Conservation (phyloP, 176 grass and related monocot species). For the Hordeum vulgare region DNA sequence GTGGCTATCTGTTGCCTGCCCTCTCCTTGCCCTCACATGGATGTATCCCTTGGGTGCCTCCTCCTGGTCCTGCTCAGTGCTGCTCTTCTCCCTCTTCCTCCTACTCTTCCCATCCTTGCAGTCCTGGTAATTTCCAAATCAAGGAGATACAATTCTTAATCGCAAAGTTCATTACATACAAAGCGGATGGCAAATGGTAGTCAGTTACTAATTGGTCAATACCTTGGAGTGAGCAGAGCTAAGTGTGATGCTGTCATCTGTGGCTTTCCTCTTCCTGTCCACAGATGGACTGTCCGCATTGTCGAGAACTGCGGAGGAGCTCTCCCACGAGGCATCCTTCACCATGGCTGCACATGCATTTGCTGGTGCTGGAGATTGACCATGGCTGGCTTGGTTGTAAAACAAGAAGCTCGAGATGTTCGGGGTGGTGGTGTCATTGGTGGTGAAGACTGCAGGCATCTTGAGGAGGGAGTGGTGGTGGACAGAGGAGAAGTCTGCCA, state of each 20-base stretch:
- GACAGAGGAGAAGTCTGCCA: constrained; percentile 43
- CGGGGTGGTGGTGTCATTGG: not conserved
- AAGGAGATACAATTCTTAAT: not conserved
- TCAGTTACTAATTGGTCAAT: not conserved
- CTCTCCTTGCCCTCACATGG: constrained; percentile 96
- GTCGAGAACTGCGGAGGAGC: constrained; percentile 45
- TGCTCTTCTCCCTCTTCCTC: constrained; percentile 57
- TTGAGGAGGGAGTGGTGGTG: constrained; percentile 38
- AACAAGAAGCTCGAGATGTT: constrained; percentile 32
- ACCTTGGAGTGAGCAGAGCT: constrained; percentile 65
- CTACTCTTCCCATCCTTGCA: constrained; percentile 58
- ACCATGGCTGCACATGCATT: constrained; percentile 22
- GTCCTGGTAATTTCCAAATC: constrained; percentile 21
- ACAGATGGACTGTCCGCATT: constrained; percentile 25
- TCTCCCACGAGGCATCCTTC: constrained; percentile 32
- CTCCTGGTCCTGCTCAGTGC: constrained; percentile 25
- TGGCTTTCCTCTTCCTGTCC: constrained; percentile 66
- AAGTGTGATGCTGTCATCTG: constrained; percentile 37
- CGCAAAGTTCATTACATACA: not conserved
- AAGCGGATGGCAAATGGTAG: not conserved
- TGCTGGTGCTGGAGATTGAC: not conserved
- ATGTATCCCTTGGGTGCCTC: constrained; percentile 69
- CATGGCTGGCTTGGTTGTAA: constrained; percentile 26
- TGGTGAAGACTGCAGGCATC: constrained; percentile 16
- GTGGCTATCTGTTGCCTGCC: constrained; percentile 93